Evolutionary conservation across 257 asterid species (phyloP).

Genomic region (Fraxinus americana): DNA sequence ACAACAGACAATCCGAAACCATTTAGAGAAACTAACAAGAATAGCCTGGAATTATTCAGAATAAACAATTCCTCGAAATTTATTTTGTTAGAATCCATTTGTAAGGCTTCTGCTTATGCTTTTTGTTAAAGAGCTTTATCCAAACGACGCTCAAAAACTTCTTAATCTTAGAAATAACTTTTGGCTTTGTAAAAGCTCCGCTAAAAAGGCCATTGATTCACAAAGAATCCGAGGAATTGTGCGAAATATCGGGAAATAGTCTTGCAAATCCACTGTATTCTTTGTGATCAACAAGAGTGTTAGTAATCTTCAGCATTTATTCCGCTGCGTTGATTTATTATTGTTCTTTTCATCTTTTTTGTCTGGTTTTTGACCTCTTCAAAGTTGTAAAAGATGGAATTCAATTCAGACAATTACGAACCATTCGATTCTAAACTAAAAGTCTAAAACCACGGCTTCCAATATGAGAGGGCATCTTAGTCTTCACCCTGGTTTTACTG

Average conservation of each 20-base stretch:
- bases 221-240: no score
- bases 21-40: slow-evolving; percentile 12
- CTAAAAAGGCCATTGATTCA: no score
- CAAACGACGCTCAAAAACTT: no score
- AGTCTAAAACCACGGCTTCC: slow-evolving; percentile 20
- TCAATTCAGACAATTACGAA: not conserved
- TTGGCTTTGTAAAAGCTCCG: no score
- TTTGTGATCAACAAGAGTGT: not conserved
- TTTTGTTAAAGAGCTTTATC: no score
- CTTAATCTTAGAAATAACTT: no score
- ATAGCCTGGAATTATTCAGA: not conserved
- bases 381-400: not conserved
- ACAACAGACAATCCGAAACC: slow-evolving; percentile 4
- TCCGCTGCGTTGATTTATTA: not conserved
- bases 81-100: slow-evolving; percentile 15
- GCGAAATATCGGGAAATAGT: no score
- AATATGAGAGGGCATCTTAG: not conserved
- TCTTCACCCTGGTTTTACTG: not conserved
- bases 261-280: no score
- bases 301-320: not conserved
- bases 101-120: no score
- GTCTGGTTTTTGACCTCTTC: slow-evolving; percentile 10
- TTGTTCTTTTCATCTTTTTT: not conserved
- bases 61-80: slow-evolving; percentile 13
- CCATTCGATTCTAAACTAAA: not conserved